Base-by-base conservation (phyloP, 2,329 filamentous ascomycete genomes). In the Kalaharituber pfeilii region DNA sequence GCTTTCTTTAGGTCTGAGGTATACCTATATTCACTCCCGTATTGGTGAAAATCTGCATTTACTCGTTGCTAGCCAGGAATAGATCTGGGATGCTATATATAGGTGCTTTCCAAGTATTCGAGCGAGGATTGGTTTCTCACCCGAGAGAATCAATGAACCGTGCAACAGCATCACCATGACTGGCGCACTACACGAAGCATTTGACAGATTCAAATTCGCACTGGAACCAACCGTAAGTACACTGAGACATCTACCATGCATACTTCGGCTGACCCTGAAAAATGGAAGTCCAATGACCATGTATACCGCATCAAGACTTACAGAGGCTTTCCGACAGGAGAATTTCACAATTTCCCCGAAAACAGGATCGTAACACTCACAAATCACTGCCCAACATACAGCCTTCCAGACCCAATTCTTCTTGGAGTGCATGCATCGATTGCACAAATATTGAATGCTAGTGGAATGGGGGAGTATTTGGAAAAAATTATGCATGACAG, bases 1-100 rank as follows among this genome's bases (percentile, higher is more conserved):
- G 45, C 5, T 36, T 51, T 55, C 44, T 20, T 27, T 13, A n/a
- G 28, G 25, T 25, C 53, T 52, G 36, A 45, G 42, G 3, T 45
- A 15, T 9, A 20, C 42, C n/a, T 36, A 36, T 36, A 36, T 36
- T 36, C 30, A n/a, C 30, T n/a, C n/a, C n/a, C n/a, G n/a, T n/a
- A n/a, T n/a, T n/a, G n/a, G n/a, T n/a, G n/a, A n/a, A n/a, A n/a
- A n/a, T n/a, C n/a, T n/a, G n/a, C n/a, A n/a, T n/a, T n/a, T n/a
- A n/a, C n/a, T n/a, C n/a, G n/a, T n/a, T n/a, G n/a, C n/a, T n/a
- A n/a, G n/a, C n/a, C n/a, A n/a, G n/a, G n/a, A n/a, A n/a, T n/a
- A n/a, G n/a, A 36, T 36, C n/a, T 36, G 30, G 30, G 30, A 36
- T 36, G 9, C 30, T 9, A 36, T 36, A 36, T 36, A 36, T n/a